Evolutionary conservation across 352 stramenopile species (phyloP), one percentile per base, ranked within the genome.

Genomic region (Phytophthora ohioensis): DNA sequence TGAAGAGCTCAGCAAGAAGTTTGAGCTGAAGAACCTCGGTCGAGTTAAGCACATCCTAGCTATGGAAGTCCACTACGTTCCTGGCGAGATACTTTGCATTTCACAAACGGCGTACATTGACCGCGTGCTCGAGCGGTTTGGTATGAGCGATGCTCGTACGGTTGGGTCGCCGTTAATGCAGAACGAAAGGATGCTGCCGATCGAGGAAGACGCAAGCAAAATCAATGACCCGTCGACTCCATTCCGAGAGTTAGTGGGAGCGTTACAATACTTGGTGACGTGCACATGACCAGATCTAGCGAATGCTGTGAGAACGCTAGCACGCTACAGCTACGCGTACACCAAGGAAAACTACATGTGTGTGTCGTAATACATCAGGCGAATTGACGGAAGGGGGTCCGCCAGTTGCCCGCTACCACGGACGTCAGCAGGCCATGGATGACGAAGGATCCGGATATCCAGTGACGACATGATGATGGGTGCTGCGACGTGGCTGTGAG

Each of bases 91-190:
- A 0, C 8, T 67, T 3, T 59, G 48, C n/a, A 30, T 67, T 10
- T 68, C 51, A 5, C 61, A 68, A n/a, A 62, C 42, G 0, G 42
- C 51, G 2, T 68, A 62, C 10, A 56, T 68, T 48, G 42, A 68
- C 0, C 11, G n/a, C 1, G 27, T 52, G 4, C 12, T 48, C n/a
- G 15, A 55, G 1, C 8, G 36, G 0, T 54, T 67, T 51, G 27
- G 31, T 4, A 53, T 67, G 38, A 30, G 0, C 5, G 27, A 36
- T 9, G 51, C 32, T 1, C 21, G 11, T 1, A 12, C 38, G 15
- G 32, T 43, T 0, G 13, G 13, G 4, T 68, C 41, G 1, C 32
- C 41, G 5, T 38, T 49, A 15, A 39, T 51, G 61, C 49, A 54
- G 3, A 68, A 62, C 21, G 51, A 68, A 8, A 11, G 6, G 10